A percentile compares a stretch with the other conserved stretches of the same genome.
phyloP scores from a whole-genome alignment of 1,284 basidiomycete species.

The Austroboletus olivaceoglutinosus region DNA sequence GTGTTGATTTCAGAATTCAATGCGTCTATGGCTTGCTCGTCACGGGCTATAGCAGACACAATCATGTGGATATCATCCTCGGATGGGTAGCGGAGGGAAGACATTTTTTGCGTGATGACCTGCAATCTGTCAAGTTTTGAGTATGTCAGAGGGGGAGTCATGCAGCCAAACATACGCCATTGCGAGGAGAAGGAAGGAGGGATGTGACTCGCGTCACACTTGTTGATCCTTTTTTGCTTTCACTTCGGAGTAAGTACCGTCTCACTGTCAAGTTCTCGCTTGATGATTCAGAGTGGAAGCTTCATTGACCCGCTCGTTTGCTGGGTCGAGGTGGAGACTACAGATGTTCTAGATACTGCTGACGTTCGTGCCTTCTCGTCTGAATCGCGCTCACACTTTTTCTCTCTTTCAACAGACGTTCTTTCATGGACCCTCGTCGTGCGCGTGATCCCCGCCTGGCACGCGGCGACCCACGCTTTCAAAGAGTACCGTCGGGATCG shows the following conservation, averaged over 20 bases:
- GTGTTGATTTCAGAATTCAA: constrained; percentile 45
- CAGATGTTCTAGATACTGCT: constrained; percentile 88
- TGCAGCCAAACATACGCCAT: constrained; percentile 13
- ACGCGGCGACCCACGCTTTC: constrained; percentile 64
- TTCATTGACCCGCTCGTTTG: constrained; percentile 56
- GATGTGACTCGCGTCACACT: constrained; percentile 24
- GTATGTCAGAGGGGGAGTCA: neutral
- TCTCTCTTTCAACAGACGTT: constrained; percentile 10
- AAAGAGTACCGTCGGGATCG: constrained; percentile 47
- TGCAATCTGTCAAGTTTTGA: constrained; percentile 9
- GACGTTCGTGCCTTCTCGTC: constrained; percentile 38
- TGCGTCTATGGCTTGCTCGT: constrained; percentile 41
- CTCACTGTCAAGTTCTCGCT: constrained; percentile 15
- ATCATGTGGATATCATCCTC: constrained; percentile 34
- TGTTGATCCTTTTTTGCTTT: neutral
- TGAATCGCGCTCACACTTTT: constrained; percentile 13
- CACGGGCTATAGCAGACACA: constrained; percentile 35
- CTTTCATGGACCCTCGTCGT: constrained; percentile 71
- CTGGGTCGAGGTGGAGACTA: constrained; percentile 72
- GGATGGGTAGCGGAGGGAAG: constrained; percentile 20
- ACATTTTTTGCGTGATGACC: constrained; percentile 14
- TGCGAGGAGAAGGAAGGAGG: neutral
- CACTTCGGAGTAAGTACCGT: constrained; percentile 15
- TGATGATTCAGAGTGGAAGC: constrained; percentile 90
- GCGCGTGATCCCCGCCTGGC: constrained; percentile 75